A percentile compares a stretch with the other conserved stretches of the same genome.
These are phyloP conservation scores for Naganishia randhawae DNA, from an alignment of 768 basidiomycete genomes.

Conservation along the genomic window DNA sequence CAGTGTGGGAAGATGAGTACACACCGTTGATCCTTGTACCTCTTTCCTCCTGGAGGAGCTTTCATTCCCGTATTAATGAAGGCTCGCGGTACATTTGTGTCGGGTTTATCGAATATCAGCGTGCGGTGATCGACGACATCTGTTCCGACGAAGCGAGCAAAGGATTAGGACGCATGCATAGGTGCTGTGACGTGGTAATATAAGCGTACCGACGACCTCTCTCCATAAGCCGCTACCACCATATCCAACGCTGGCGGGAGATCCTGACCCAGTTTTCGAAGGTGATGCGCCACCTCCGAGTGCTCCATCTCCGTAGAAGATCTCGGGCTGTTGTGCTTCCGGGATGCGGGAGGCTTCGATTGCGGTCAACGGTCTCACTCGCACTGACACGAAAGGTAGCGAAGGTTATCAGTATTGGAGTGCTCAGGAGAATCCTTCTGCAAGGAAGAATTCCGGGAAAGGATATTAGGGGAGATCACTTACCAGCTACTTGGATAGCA, in stretches of 20 bases:
- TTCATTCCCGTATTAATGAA: conserved; percentile 76
- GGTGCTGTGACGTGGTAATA: background rate
- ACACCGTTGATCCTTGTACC: conserved; percentile 84
- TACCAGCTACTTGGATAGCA: conserved; percentile 48
- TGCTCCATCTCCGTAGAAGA: conserved; percentile 76
- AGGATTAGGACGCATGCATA: background rate
- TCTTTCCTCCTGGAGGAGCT: conserved; percentile 68
- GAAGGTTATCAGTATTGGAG: background rate
- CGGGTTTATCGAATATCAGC: conserved; percentile 91
- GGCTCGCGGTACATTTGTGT: conserved; percentile 72
- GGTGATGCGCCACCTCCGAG: conserved; percentile 56
- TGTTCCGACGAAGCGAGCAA: conserved; percentile 43
- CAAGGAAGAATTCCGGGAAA: background rate
- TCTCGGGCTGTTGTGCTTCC: conserved; percentile 59
- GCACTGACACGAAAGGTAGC: conserved; percentile 58
- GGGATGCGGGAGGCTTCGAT: conserved; percentile 84
- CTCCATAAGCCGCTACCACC: conserved; percentile 36
- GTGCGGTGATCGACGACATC: conserved; percentile 89
- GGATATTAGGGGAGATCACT: conserved; percentile 20
- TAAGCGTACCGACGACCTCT: conserved; percentile 46
- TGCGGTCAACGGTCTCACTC: conserved; percentile 79
- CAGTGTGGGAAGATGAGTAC: conserved; percentile 13
- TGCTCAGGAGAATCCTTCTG: background rate
- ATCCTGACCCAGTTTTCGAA: conserved; percentile 13
- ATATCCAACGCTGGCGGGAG: conserved; percentile 5